Conservation (phyloP, 192 early-diverging fungal genomes). For the Umbelopsis sp. region DNA sequence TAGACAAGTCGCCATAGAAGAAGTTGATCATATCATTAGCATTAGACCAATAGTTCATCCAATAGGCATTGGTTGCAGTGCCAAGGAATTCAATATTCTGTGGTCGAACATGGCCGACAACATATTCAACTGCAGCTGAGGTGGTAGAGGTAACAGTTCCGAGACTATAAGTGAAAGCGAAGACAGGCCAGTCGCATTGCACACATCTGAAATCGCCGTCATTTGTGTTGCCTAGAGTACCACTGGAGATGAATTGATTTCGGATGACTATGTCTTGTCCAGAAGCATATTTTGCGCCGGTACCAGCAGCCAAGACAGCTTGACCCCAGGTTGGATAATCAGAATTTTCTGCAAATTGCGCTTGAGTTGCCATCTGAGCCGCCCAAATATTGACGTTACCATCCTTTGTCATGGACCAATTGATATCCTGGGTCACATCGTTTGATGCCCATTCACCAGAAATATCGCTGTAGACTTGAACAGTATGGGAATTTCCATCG, state of each 20-base stretch:
- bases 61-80: not conserved
- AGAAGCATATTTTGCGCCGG: not conserved
- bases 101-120: conserved; percentile 8
- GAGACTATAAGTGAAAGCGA: conserved; percentile 8
- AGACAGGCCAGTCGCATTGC: not conserved
- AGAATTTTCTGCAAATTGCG: conserved; percentile 12
- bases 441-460: conserved; percentile 21
- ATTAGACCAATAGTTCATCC: conserved; percentile 11
- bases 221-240: conserved; percentile 18
- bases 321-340: conserved; percentile 17
- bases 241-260: conserved; percentile 5
- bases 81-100: conserved; percentile 3
- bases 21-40: conserved; percentile 11
- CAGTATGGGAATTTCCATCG: conserved; percentile 18
- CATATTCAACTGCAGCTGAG: not conserved
- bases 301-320: not conserved
- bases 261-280: not conserved
- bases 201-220: conserved; percentile 3
- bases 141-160: conserved; percentile 15
- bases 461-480: conserved; percentile 18
- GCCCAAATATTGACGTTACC: conserved; percentile 8
- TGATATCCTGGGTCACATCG: conserved; percentile 2
- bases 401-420: not conserved
- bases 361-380: not conserved
- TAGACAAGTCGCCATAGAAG: conserved; percentile 14